phyloP scores from a whole-genome alignment of 768 basidiomycete species.

The Calvatia gigantea region DNA sequence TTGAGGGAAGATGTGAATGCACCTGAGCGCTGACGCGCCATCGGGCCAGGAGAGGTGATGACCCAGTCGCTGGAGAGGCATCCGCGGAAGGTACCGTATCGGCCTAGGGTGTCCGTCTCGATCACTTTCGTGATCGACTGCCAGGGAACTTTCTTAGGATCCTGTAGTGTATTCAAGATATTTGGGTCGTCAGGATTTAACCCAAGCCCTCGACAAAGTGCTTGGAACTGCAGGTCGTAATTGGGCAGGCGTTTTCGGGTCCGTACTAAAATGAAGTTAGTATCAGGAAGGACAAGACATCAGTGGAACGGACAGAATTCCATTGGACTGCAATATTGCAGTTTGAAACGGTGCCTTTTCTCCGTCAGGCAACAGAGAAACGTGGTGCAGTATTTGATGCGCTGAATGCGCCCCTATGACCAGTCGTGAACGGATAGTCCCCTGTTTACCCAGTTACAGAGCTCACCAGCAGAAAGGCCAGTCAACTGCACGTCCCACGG shows the following conservation, averaged over 20 bases:
- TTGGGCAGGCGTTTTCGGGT: slow-evolving; percentile 58
- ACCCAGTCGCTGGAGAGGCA: slow-evolving; percentile 62
- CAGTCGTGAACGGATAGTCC: not conserved
- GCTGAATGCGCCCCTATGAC: slow-evolving; percentile 66
- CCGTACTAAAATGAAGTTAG: slow-evolving; percentile 29
- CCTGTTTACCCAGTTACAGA: not conserved
- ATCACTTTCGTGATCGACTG: slow-evolving; percentile 53
- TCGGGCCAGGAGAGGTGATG: slow-evolving; percentile 46
- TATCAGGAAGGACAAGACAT: not conserved
- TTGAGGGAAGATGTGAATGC: slow-evolving; percentile 49
- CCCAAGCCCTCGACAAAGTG: slow-evolving; percentile 52
- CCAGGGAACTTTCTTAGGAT: slow-evolving; percentile 45
- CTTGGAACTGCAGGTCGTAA: slow-evolving; percentile 59
- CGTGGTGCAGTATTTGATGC: slow-evolving; percentile 71
- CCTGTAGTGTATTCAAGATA: slow-evolving; percentile 46
- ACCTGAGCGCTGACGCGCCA: slow-evolving; percentile 67
- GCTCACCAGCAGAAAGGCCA: slow-evolving; percentile 69
- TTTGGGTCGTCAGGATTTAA: slow-evolving; percentile 52
- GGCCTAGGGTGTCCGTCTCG: slow-evolving; percentile 51
- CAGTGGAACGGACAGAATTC: slow-evolving; percentile 53
- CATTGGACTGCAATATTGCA: slow-evolving; percentile 71
- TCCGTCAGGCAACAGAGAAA: slow-evolving; percentile 56
- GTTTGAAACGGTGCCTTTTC: slow-evolving; percentile 60
- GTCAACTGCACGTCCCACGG: slow-evolving; percentile 56
- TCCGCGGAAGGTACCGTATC: slow-evolving; percentile 66